A percentile compares a stretch with the other conserved stretches of the same genome.
phyloP scores from a whole-genome alignment of 2,329 filamentous ascomycete species.

The Ophiostoma perfectum region DNA sequence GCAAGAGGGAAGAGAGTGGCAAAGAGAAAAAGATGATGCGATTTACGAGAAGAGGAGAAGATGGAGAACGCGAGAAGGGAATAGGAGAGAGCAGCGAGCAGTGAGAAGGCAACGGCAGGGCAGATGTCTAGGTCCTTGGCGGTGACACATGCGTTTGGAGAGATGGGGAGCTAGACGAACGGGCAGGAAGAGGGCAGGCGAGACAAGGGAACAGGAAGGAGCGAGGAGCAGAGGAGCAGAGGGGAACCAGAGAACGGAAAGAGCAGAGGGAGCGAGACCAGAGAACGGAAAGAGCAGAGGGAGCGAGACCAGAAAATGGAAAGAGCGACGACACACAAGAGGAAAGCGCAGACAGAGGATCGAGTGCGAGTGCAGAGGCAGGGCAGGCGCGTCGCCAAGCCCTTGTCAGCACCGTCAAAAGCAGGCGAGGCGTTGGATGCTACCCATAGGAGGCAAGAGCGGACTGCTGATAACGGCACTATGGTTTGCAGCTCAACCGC shows the following conservation, averaged over 20 bases:
- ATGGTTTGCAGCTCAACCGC: neutral
- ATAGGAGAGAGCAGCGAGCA: too few relatives aligned
- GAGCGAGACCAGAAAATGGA: too few relatives aligned
- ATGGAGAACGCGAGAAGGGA: too few relatives aligned
- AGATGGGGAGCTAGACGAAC: too few relatives aligned
- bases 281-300: too few relatives aligned
- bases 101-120: neutral
- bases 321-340: neutral
- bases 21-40: neutral
- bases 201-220: neutral
- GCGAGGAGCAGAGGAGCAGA: too few relatives aligned
- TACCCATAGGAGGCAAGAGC: constrained; percentile 10
- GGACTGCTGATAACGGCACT: constrained; percentile 4
- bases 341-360: neutral
- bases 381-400: constrained; percentile 3
- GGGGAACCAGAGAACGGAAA: too few relatives aligned
- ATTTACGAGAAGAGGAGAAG: too few relatives aligned
- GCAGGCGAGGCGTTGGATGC: constrained; percentile 5
- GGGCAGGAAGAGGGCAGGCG: neutral
- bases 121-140: neutral
- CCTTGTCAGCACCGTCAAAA: neutral
- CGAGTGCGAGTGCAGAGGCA: neutral
- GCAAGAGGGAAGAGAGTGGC: neutral
- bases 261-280: too few relatives aligned
- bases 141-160: neutral